Conservation (phyloP, 148 eudicot species). For the Dysphania ambrosioides region DNA sequence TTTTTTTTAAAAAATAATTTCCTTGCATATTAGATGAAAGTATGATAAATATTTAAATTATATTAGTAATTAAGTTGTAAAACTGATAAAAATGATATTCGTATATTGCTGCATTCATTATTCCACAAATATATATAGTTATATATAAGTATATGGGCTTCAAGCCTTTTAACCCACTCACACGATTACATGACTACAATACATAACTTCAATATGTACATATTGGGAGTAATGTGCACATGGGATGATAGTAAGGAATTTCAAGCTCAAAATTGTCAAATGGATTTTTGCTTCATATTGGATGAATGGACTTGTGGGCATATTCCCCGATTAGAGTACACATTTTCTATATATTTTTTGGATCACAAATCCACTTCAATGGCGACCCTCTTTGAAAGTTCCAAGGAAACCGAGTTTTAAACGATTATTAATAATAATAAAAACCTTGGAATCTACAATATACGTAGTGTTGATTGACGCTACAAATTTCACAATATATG, state of each 20-base stretch:
- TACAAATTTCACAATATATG: neutral
- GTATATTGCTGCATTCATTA: too few species aligned
- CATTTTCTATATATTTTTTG: neutral
- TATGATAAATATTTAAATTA: too few species aligned
- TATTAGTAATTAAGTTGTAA: too few species aligned
- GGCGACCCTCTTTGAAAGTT: conserved; percentile 9
- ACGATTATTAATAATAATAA: neutral
- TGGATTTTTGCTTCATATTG: neutral
- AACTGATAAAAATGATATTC: too few species aligned
- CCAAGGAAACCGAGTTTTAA: neutral
- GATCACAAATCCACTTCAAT: conserved; percentile 19
- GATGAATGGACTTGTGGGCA: conserved; percentile 7
- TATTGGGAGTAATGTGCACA: too few species aligned
- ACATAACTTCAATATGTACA: too few species aligned
- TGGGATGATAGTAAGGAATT: neutral
- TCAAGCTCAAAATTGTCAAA: conserved; percentile 5
- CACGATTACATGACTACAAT: too few species aligned
- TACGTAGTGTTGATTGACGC: neutral
- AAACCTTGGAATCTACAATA: neutral
- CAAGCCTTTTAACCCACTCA: too few species aligned
- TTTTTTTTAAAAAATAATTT: too few species aligned
- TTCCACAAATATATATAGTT: too few species aligned
- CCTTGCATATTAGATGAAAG: too few species aligned
- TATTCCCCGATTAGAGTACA: conserved; percentile 1
- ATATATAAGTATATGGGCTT: too few species aligned